These are phyloP conservation scores for Carex myosuroides DNA, from an alignment of 176 grass and related monocot genomes.

Conservation along the genomic window DNA sequence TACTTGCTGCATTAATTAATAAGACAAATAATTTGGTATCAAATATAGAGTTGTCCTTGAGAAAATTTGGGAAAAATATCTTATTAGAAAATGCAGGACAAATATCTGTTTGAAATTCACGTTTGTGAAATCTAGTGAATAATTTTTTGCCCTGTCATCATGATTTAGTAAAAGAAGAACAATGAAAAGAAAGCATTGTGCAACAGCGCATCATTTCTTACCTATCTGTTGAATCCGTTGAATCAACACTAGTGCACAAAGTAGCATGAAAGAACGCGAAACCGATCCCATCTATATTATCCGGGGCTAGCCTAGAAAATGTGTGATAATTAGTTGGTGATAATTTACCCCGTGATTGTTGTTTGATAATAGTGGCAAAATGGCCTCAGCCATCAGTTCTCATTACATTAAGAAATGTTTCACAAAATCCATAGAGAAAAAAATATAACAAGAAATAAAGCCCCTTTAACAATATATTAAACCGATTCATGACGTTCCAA, in stretches of 20 bases:
- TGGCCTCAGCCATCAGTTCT: background rate
- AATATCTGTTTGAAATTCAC: background rate
- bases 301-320: background rate
- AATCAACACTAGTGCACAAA: background rate
- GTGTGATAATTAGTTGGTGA: background rate
- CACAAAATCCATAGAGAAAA: background rate
- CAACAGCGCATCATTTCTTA: background rate
- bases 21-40: background rate
- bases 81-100: background rate
- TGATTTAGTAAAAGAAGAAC: background rate
- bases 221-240: background rate
- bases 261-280: background rate
- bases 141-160: background rate
- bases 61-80: background rate
- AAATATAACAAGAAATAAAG: background rate
- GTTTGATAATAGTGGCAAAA: background rate
- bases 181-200: background rate
- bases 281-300: background rate
- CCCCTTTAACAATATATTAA: background rate
- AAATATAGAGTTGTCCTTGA: background rate
- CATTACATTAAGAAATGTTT: background rate
- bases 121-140: background rate
- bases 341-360: background rate
- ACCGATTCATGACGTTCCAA: too few species aligned
- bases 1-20: constrained; percentile 18